Conservation (phyloP, 768 basidiomycete species). For the Lactarius hatsudake region DNA sequence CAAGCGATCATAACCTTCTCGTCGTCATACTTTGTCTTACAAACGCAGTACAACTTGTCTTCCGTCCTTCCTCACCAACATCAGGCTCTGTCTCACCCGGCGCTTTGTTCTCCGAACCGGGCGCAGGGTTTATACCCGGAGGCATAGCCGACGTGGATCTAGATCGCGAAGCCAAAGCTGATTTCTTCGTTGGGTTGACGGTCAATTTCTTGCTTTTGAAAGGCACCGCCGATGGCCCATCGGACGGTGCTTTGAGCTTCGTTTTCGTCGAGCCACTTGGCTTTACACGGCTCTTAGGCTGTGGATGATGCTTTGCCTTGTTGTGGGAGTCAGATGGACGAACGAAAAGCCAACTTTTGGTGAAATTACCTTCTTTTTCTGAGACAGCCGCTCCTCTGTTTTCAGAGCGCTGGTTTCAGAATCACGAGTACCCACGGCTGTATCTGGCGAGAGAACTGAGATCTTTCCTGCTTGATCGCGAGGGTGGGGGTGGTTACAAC, state of each 20-base stretch:
- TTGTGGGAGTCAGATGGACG: conserved; percentile 7
- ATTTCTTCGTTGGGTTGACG: conserved; percentile 30
- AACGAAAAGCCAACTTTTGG: neutral
- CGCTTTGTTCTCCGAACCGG: conserved; percentile 45
- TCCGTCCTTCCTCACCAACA: conserved; percentile 45
- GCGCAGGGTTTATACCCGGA: conserved; percentile 25
- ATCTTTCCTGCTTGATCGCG: conserved; percentile 40
- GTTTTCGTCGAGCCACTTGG: conserved; percentile 29
- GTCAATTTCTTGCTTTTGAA: conserved; percentile 33
- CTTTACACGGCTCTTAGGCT: conserved; percentile 37
- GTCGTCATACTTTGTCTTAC: conserved; percentile 84
- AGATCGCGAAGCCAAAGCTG: conserved; percentile 48
- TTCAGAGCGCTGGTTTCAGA: conserved; percentile 17
- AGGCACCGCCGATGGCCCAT: conserved; percentile 25
- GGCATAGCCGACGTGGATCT: conserved; percentile 73
- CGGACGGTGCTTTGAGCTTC: conserved; percentile 32
- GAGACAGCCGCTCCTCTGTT: conserved; percentile 25
- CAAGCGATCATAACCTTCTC: conserved; percentile 91
- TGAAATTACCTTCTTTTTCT: conserved; percentile 31
- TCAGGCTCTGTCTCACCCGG: conserved; percentile 35
- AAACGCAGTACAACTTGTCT: conserved; percentile 84
- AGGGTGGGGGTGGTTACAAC: conserved; percentile 17
- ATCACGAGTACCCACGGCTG: conserved; percentile 7
- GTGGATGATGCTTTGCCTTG: conserved; percentile 28
- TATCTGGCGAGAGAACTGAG: conserved; percentile 52